Evolutionary conservation across 1,139 yeast genomes (phyloP), one percentile per base, ranked within the genome.

Genomic region (Pichia sp.): DNA sequence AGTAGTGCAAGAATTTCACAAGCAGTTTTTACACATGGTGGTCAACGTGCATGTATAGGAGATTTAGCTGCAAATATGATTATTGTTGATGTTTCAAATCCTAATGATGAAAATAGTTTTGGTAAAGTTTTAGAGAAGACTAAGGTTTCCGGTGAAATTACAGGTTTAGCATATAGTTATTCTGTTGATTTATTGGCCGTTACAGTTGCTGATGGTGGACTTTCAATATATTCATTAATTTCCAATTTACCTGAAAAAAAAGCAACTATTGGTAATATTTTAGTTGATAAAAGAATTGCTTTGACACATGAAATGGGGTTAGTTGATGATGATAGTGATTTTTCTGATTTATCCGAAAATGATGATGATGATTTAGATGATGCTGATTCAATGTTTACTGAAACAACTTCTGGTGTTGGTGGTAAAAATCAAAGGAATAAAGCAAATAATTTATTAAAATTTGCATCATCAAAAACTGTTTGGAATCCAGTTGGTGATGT

Each of bases 31-130:
- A 78, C 86, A 38, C 85, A 83, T 49, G 84, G 80, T 49, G 95
- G 90, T 0, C 71, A 76, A 41, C 73, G 84, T 65, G 67, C 78
- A 3, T 76, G 86, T 1, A 73, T 81, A 45, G 92, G 87, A 28
- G 94, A 96, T 43, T 94, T 87, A 56, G 94, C 85, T 51, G 73
- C 76, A 43, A 77, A 78, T 50, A 68, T 85, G 45, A 69, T 71
- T 9, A 57, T 87, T 2, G 66, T 85, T 4, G 81, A 78, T 50
- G 56, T 75, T 20, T 43, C 50, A 5, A 40, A 44, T 23, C 38
- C 39, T 4, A 27, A 35, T 4, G 65, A 64, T n/a, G 70, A 71
- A 35, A 20, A 37, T 4, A 40, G 35, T 7, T 45, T 45, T 33
- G 66, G 67, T 26, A 59, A 65, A 2, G 49, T 51, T 6, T 32